phyloP scores from a whole-genome alignment of 257 asterid genomes.

The Capsicum rhomboideum region DNA sequence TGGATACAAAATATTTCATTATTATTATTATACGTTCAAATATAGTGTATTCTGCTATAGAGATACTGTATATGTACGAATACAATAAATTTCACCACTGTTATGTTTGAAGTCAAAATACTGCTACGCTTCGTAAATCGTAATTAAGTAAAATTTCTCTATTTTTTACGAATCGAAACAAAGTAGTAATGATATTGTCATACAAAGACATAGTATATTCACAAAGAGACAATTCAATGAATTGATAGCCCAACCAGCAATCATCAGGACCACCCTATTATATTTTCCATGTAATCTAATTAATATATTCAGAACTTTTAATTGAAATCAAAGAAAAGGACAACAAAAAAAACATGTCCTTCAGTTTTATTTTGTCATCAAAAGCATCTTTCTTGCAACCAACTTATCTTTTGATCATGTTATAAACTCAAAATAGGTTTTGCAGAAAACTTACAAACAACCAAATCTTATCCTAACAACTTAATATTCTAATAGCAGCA shows the following conservation, averaged over 20 bases:
- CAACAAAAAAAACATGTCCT: not conserved
- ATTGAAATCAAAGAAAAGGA: not conserved
- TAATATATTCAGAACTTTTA: not conserved
- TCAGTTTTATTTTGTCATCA: not conserved
- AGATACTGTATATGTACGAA: too few relatives aligned
- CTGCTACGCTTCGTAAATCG: too few relatives aligned
- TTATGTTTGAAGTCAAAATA: too few relatives aligned
- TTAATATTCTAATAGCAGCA: not conserved
- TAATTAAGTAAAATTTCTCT: too few relatives aligned
- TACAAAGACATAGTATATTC: too few relatives aligned
- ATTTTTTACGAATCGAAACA: too few relatives aligned
- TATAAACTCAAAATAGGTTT: not conserved
- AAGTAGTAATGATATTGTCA: too few relatives aligned
- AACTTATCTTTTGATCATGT: not conserved
- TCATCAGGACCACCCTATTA: not conserved
- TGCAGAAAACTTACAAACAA: not conserved
- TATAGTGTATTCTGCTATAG: too few relatives aligned
- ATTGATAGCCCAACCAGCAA: not conserved
- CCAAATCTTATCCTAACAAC: not conserved
- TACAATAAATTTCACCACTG: too few relatives aligned
- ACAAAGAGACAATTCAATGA: not conserved
- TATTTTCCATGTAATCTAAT: not conserved
- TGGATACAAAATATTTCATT: too few relatives aligned
- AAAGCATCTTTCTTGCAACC: not conserved
- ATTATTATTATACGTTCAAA: too few relatives aligned